These are phyloP conservation scores for Ganoderma boninense DNA, from an alignment of 1,284 basidiomycete genomes.

Conservation along the genomic window DNA sequence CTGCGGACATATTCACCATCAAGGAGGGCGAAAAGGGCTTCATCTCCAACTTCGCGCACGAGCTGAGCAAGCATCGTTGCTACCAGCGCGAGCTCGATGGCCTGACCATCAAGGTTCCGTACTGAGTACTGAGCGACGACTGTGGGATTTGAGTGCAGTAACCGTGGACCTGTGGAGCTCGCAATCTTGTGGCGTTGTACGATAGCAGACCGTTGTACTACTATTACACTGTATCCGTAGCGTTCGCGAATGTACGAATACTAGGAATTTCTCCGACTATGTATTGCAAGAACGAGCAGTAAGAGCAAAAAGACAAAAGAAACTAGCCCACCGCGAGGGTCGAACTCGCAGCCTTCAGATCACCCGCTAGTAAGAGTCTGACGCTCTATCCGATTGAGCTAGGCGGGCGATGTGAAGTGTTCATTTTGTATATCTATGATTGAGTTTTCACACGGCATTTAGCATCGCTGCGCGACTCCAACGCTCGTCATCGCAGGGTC, in stretches of 20 bases:
- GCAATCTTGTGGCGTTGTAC: not conserved
- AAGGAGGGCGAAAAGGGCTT: slow-evolving; percentile 58
- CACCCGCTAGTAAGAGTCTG: slow-evolving; percentile 61
- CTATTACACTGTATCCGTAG: not conserved
- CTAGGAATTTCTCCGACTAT: no score
- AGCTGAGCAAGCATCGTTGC: slow-evolving; percentile 70
- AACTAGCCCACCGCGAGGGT: slow-evolving; percentile 87
- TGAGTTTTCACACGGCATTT: no score
- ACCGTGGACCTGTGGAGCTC: not conserved
- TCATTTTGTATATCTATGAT: not conserved
- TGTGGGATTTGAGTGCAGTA: not conserved
- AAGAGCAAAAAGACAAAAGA: not conserved
- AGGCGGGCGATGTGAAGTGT: slow-evolving; percentile 61
- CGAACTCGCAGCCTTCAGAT: slow-evolving; percentile 93
- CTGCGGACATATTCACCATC: slow-evolving; percentile 53
- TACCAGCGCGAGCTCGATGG: slow-evolving; percentile 68
- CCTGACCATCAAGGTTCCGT: slow-evolving; percentile 61
- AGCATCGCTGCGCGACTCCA: no score
- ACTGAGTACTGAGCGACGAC: slow-evolving; percentile 51
- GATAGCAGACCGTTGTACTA: not conserved
- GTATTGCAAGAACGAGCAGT: no score
- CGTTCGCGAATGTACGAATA: not conserved
- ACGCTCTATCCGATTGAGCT: slow-evolving; percentile 91
- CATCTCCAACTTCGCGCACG: slow-evolving; percentile 63
- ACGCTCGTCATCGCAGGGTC: not conserved